phyloP scores from a whole-genome alignment of 148 eudicot genomes.

The Camellia lanceoleosa region DNA sequence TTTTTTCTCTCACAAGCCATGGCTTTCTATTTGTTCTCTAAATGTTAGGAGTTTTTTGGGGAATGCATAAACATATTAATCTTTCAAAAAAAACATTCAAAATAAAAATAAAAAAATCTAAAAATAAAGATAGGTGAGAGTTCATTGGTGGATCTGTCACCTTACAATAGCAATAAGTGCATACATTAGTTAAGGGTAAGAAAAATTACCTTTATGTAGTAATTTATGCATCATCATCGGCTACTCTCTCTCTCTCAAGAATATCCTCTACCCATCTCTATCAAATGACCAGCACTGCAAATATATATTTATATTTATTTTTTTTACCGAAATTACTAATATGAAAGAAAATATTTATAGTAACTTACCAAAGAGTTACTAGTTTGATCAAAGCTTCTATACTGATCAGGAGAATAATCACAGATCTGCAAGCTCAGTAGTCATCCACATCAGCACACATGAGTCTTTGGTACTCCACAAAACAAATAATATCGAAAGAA shows the following conservation, averaged over 20 bases:
- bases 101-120: no score
- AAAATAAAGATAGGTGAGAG: neutral
- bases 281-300: no score
- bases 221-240: neutral
- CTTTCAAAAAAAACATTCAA: neutral
- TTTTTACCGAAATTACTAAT: neutral
- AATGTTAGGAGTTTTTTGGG: neutral
- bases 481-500: neutral
- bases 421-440: neutral
- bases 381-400: neutral
- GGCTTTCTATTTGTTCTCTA: no score
- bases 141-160: neutral
- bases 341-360: no score
- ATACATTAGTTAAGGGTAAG: neutral
- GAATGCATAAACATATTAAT: neutral
- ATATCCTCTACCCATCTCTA: neutral
- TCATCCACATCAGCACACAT: neutral
- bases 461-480: neutral
- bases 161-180: neutral
- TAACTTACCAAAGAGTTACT: neutral
- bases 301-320: no score
- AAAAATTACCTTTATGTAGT: neutral
- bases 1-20: no score
- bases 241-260: neutral
- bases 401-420: conserved; percentile 4